Evolutionary conservation across 225 moss, liverwort and hornwort species (phyloP), one percentile per base, ranked within the genome.

Genomic region (Bryoerythrophyllum caledonicum): DNA sequence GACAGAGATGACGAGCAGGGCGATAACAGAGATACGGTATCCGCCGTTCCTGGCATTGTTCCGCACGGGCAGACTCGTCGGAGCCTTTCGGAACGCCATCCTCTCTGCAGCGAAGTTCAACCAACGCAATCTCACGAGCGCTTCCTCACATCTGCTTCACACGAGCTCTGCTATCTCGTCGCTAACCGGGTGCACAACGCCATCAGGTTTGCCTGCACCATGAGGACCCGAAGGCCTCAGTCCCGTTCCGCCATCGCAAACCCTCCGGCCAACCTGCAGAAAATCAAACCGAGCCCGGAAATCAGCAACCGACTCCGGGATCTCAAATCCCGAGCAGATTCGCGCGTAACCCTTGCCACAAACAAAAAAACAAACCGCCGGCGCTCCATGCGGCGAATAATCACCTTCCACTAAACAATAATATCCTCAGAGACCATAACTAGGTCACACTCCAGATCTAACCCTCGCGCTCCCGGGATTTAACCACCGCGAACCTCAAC

Each of bases 51-150:
- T 80, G 7, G 71, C 61, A 44, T 43, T 82, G 56, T 43, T 78
- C 65, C 87, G 87, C 67, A 68, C 38, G 20, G 85, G 76, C 35
- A 82, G 66, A 67, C 0, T 75, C 46, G 80, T 28, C 27, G 77
- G 12, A 69, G 30, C 74, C 75, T 80, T 85, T 70, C 73, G 69
- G 68, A 82, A 75, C 60, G 88, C 85, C 88, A 88, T 88, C 11
- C 72, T 72, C 72, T 56, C 77, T 41, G 61, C 52, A 81, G 43
- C 56, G 4, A 17, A 49, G 17, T 55, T 78, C 52, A 37, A 15
- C 30, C 32, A 3, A 40, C 60, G 23, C 51, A 21, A 43, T 73
- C 63, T 80, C 66, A 84, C 13, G 46, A 41, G 23, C 73, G 41
- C 76, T 76, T 83, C 56, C 28, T 55, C 57, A 54, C 60, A 78